phyloP scores from a whole-genome alignment of 495 filamentous ascomycete genomes.

The Penicillium lividum region DNA sequence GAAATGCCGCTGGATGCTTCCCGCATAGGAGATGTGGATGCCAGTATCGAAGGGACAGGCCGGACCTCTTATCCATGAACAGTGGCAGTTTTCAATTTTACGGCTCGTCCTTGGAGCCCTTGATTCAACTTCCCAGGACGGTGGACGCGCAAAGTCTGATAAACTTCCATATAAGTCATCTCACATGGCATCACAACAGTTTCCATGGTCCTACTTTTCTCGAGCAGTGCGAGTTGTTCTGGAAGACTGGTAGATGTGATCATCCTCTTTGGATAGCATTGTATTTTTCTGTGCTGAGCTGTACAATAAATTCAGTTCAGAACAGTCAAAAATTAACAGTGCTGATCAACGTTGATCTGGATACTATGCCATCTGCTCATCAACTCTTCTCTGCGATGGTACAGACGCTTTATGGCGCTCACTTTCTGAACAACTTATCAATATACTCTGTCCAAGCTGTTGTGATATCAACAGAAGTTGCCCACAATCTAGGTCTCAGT shows the following conservation, averaged over 20 bases:
- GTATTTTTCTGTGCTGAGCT: constrained; percentile 30
- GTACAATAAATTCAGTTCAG: constrained; percentile 32
- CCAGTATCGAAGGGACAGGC: constrained; percentile 29
- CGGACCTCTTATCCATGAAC: constrained; percentile 18
- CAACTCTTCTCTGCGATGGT: constrained; percentile 32
- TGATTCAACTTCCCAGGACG: constrained; percentile 10
- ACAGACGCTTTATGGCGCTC: constrained; percentile 27
- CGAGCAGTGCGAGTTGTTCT: constrained; percentile 33
- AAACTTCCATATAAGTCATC: constrained; percentile 30
- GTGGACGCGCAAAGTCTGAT: constrained; percentile 28
- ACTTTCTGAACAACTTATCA: constrained; percentile 37
- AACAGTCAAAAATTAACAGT: constrained; percentile 26
- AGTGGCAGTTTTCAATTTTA: constrained; percentile 17
- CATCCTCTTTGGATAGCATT: constrained; percentile 36
- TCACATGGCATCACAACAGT: constrained; percentile 35
- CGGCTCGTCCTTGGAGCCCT: constrained; percentile 14
- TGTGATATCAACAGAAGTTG: constrained; percentile 44
- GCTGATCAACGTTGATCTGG: constrained; percentile 24
- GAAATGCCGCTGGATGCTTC: constrained; percentile 35
- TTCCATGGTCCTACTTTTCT: constrained; percentile 33
- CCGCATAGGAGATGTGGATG: constrained; percentile 32
- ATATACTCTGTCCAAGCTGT: constrained; percentile 47
- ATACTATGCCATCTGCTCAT: constrained; percentile 25
- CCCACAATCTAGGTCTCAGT: constrained; percentile 49
- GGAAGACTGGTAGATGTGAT: constrained; percentile 29